Evolutionary conservation across 805 yeast species (phyloP).

Genomic region (Henningerozyma blattae): DNA sequence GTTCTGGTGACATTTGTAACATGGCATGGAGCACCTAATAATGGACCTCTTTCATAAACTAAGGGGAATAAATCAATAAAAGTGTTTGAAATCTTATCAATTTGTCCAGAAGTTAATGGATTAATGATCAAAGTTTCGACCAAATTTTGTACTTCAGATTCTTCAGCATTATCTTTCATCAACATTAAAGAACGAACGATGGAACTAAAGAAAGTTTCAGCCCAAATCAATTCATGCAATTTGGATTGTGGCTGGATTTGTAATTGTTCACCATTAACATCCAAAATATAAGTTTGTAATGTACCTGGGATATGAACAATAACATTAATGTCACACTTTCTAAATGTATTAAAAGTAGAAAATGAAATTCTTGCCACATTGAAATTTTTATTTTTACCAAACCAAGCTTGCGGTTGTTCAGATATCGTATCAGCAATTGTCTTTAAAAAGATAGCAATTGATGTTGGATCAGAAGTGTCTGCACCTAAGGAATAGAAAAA

Average conservation of each 20-base stretch:
- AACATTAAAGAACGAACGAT: slow-evolving; percentile 54
- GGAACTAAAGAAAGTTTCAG: slow-evolving; percentile 44
- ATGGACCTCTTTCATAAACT: slow-evolving; percentile 21
- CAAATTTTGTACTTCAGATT: slow-evolving; percentile 59
- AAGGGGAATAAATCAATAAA: slow-evolving; percentile 22
- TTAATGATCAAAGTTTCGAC: slow-evolving; percentile 78
- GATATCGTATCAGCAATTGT: slow-evolving; percentile 51
- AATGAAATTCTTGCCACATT: slow-evolving; percentile 62
- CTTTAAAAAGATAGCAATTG: slow-evolving; percentile 66
- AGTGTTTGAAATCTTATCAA: slow-evolving; percentile 20
- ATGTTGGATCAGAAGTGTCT: slow-evolving; percentile 64
- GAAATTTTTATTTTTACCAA: slow-evolving; percentile 60
- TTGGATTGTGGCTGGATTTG: slow-evolving; percentile 27
- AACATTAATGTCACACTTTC: slow-evolving; percentile 57
- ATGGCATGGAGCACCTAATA: slow-evolving; percentile 23
- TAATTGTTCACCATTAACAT: slow-evolving; percentile 20
- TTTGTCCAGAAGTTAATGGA: slow-evolving; percentile 41
- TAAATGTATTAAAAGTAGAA: slow-evolving; percentile 50
- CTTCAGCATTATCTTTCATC: slow-evolving; percentile 34
- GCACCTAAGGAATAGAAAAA: slow-evolving; percentile 64
- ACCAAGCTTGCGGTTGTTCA: slow-evolving; percentile 63
- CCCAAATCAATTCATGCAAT: slow-evolving; percentile 35
- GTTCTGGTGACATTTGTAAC: slow-evolving; percentile 20
- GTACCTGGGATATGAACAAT: slow-evolving; percentile 68
- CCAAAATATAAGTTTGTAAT: slow-evolving; percentile 36